Evolutionary conservation across 352 stramenopile species (phyloP).

Genomic region (Pythium angustatum): DNA sequence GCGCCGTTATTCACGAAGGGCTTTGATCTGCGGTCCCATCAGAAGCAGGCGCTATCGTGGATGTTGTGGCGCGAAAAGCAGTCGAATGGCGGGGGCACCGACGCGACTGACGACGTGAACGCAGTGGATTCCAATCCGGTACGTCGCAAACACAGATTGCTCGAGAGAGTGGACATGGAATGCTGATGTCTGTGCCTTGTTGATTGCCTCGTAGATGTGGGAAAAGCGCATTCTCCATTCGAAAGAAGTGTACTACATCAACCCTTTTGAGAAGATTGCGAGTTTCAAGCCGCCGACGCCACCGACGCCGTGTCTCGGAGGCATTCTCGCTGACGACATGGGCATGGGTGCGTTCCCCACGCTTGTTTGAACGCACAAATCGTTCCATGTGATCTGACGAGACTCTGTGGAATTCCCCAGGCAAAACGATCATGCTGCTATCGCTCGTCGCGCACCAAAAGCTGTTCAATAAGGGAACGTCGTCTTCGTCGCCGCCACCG

Average conservation of each 20-base stretch:
- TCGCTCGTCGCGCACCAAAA: constrained; percentile 67
- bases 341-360: constrained; percentile 71
- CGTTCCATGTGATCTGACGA: too few species aligned
- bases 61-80: constrained; percentile 85
- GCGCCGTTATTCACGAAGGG: constrained; percentile 47
- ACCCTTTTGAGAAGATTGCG: constrained; percentile 77
- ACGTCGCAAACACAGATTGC: too few species aligned
- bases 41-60: constrained; percentile 83
- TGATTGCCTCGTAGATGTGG: constrained; percentile 54
- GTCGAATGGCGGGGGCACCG: background rate
- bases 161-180: background rate
- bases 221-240: constrained; percentile 55
- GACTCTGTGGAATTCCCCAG: too few species aligned
- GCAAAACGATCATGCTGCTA: constrained; percentile 84
- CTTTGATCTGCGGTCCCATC: constrained; percentile 77
- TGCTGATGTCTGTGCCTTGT: background rate
- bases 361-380: too few species aligned
- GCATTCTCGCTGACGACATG: constrained; percentile 92
- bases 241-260: constrained; percentile 73
- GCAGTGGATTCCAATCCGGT: constrained; percentile 22
- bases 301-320: constrained; percentile 64
- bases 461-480: constrained; percentile 26
- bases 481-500: background rate
- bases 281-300: constrained; percentile 57
- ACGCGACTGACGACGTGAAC: background rate